Conservation (phyloP, 2,329 filamentous ascomycete genomes). For the Hortaea sp. region DNA sequence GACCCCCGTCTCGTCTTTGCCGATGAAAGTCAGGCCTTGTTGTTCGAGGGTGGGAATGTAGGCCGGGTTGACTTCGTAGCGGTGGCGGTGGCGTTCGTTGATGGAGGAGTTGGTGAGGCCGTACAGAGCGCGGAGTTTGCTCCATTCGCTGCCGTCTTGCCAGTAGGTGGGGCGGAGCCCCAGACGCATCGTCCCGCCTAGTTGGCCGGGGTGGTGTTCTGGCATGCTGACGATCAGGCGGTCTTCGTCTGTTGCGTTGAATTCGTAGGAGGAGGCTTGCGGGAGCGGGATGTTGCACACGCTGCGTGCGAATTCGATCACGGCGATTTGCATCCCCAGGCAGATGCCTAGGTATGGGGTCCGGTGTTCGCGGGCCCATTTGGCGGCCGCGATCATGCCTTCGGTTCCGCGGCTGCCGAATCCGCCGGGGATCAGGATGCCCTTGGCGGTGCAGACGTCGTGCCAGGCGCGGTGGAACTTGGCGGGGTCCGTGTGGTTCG, state of each 20-base stretch:
- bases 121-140: conserved; percentile 65
- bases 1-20: conserved; percentile 67
- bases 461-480: conserved; percentile 76
- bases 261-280: conserved; percentile 47
- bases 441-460: conserved; percentile 59
- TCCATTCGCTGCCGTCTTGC: conserved; percentile 68
- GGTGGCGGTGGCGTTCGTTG: conserved; percentile 71
- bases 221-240: conserved; percentile 86
- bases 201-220: conserved; percentile 63
- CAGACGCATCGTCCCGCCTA: conserved; percentile 81
- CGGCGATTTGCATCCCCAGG: conserved; percentile 84
- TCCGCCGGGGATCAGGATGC: conserved; percentile 62
- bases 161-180: conserved; percentile 66
- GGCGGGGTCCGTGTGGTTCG: conserved; percentile 52
- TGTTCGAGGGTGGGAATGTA: conserved; percentile 59
- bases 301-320: conserved; percentile 77
- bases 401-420: conserved; percentile 75
- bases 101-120: conserved; percentile 38
- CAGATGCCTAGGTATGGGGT: conserved; percentile 83
- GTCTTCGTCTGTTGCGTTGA: conserved; percentile 51
- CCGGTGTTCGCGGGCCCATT: conserved; percentile 74
- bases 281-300: conserved; percentile 51
- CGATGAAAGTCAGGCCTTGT: conserved; percentile 64
- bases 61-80: conserved; percentile 82
- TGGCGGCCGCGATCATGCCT: conserved; percentile 82